Evolutionary conservation across 768 basidiomycete genomes (phyloP), one percentile per base, ranked within the genome.

Genomic region (Mycena olivaceomarginata): DNA sequence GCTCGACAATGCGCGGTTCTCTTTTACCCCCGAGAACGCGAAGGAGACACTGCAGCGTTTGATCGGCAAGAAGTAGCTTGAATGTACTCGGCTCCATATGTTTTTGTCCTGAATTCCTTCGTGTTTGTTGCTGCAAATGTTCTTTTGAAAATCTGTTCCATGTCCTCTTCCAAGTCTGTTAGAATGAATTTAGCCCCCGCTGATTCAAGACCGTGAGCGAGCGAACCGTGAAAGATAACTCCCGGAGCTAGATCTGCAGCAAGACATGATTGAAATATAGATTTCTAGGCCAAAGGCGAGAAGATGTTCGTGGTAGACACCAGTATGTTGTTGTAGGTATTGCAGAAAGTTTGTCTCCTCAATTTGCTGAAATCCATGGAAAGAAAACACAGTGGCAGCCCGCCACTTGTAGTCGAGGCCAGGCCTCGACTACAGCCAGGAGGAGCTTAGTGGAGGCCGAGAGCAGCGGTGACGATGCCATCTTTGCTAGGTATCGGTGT

Each of bases 31-130:
- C 4, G 69, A 70, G 46, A 70, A 9, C 1, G 45, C 51, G 25
- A 45, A 48, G 69, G 69, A 70, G 59, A 70, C 69, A 11, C 15
- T 70, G 3, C 69, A 62, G 69, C 69, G 69, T 12, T 11, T 70
- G 10, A 37, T 60, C 16, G 59, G 69, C 4, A 59, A 56, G n/a
- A 59, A 69, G 67, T 43, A 56, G 56, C 25, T 18, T 51, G 48
- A 51, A 51, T 51, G 48, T 51, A n/a, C 48, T 51, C 48, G 48
- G 16, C 48, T 51, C 48, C 48, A 51, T 51, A 51, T 51, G 48
- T 51, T 51, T 45, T 51, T 51, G 16, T n/a, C n/a, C n/a, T 51
- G 18, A 51, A 51, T 51, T 51, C 48, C 48, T 51, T 51, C 48
- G 48, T 25, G 25, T 51, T 51, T 51, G 48, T 51, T 51, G 31